Conservation (phyloP, 169 alveolate genomes). For the Neospora caninum region DNA sequence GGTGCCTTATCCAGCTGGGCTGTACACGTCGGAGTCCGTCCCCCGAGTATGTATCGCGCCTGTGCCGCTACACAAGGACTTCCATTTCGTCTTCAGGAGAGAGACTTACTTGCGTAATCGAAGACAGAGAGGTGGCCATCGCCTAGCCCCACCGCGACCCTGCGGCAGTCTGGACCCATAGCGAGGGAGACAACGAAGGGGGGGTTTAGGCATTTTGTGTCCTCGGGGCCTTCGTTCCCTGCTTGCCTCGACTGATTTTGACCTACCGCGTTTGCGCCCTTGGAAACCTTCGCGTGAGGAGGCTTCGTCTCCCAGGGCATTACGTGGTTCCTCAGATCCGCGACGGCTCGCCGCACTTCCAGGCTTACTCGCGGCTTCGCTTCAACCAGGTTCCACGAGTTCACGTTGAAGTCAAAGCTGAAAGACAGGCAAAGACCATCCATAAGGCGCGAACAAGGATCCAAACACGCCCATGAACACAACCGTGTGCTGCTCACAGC, state of each 20-base stretch:
- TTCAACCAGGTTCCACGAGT: background rate
- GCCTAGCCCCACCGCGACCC: conserved; percentile 10
- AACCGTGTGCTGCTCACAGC: too few relatives aligned
- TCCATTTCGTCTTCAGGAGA: too few relatives aligned
- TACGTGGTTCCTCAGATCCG: background rate
- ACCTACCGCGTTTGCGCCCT: background rate
- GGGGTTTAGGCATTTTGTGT: conserved; percentile 18
- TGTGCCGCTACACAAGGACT: too few relatives aligned
- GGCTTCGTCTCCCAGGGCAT: conserved; percentile 26
- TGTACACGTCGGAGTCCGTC: too few relatives aligned
- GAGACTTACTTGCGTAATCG: background rate
- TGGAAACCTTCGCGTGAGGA: background rate
- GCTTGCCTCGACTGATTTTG: background rate
- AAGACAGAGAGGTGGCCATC: background rate
- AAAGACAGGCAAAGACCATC: background rate
- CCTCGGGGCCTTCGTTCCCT: background rate
- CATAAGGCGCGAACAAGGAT: background rate
- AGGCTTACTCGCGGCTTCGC: conserved; percentile 18
- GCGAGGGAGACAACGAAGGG: conserved; percentile 24
- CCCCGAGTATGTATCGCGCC: too few relatives aligned
- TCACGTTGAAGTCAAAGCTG: conserved; percentile 29
- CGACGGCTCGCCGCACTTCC: background rate
- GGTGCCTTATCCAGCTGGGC: too few relatives aligned
- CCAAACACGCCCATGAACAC: background rate
- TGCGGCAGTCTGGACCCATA: background rate